Evolutionary conservation across 257 asterid genomes (phyloP).

Genomic region (Avicennia marina): DNA sequence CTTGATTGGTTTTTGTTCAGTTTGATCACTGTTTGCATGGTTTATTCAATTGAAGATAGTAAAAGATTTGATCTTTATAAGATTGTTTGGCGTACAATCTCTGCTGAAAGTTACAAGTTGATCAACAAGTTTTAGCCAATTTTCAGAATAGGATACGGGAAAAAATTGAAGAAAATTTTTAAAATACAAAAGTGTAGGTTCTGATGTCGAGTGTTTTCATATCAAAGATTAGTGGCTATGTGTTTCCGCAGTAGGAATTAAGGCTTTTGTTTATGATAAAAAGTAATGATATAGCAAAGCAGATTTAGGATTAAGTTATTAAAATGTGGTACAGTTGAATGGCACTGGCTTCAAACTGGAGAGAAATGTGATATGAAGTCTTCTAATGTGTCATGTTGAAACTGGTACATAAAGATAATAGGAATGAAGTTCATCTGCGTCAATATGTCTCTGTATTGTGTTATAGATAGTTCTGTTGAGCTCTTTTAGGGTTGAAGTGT

Average conservation of each 20-base stretch:
- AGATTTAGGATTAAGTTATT: no score
- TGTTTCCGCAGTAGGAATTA: no score
- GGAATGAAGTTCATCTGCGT: no score
- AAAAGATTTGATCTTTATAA: neutral
- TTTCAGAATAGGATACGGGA: neutral
- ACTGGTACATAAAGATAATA: no score
- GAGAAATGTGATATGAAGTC: no score
- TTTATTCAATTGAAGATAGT: slow-evolving; percentile 11
- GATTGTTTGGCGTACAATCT: no score
- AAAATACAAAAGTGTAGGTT: neutral
- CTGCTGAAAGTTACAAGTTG: neutral
- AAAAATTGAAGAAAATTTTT: neutral
- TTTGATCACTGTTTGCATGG: slow-evolving; percentile 8
- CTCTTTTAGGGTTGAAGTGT: neutral
- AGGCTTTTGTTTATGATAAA: no score
- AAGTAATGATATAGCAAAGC: no score
- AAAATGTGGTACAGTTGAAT: no score
- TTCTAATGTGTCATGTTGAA: no score
- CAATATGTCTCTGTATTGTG: no score
- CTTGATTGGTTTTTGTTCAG: slow-evolving; percentile 5
- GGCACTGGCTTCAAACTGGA: no score
- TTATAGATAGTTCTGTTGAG: neutral
- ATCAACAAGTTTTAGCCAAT: neutral
- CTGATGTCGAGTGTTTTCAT: slow-evolving; percentile 5
- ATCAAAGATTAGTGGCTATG: neutral